Percentiles rank a stretch among this genome's conserved stretches.
These are phyloP conservation scores for Suhomyces maxii DNA, from an alignment of 1,139 yeast genomes.

Conservation along the genomic window DNA sequence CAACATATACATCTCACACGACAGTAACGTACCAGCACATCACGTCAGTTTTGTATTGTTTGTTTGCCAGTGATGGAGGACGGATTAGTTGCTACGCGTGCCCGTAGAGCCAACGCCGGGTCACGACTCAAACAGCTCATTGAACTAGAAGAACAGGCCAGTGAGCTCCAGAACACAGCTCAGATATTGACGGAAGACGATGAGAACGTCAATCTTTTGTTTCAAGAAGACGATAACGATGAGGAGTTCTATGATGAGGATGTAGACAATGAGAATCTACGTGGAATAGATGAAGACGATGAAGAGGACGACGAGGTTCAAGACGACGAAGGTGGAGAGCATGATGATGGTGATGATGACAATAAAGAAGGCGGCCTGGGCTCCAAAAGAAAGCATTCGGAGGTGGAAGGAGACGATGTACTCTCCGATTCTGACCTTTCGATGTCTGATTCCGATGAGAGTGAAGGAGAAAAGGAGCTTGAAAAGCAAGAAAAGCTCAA, in stretches of 20 bases:
- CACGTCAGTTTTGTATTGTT: no score
- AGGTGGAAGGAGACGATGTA: slow-evolving; percentile 40
- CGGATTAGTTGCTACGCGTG: slow-evolving; percentile 66
- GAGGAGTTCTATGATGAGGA: slow-evolving; percentile 60
- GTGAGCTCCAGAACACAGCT: slow-evolving; percentile 32
- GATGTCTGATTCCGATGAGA: slow-evolving; percentile 52
- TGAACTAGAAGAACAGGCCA: slow-evolving; percentile 59
- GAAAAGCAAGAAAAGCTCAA: slow-evolving; percentile 50
- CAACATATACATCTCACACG: no score
- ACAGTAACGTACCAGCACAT: no score
- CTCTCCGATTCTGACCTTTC: slow-evolving; percentile 58
- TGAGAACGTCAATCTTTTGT: slow-evolving; percentile 71
- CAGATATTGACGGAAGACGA: slow-evolving; percentile 57
- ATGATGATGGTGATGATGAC: slow-evolving; percentile 25
- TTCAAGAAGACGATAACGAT: slow-evolving; percentile 84
- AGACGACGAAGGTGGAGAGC: slow-evolving; percentile 19
- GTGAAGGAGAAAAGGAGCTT: slow-evolving; percentile 67
- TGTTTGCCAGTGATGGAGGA: slow-evolving; percentile 26
- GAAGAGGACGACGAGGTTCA: slow-evolving; percentile 23
- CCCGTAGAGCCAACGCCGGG: slow-evolving; percentile 88
- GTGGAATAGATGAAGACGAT: slow-evolving; percentile 30
- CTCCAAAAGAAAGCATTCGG: slow-evolving; percentile 3
- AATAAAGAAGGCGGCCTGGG: slow-evolving; percentile 19
- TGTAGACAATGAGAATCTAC: slow-evolving; percentile 16
- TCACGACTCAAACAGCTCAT: slow-evolving; percentile 73